Percentiles rank a stretch among this genome's conserved stretches.
These are phyloP conservation scores for Hypericum androsaemum DNA, from an alignment of 345 rosid genomes.

Conservation along the genomic window DNA sequence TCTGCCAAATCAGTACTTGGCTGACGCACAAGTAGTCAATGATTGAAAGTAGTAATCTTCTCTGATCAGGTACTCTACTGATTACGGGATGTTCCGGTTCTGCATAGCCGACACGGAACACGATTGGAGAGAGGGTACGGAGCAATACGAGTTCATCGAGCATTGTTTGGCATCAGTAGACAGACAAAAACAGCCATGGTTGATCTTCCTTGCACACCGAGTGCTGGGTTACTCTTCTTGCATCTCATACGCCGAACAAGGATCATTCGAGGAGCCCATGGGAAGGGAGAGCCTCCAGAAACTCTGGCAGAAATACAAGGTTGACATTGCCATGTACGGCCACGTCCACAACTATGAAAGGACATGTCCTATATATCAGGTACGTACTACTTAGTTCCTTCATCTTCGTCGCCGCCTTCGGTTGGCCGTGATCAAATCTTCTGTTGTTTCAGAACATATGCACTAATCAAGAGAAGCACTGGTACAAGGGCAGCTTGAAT, in stretches of 20 bases:
- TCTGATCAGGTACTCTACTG: constrained; percentile 44
- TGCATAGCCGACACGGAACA: constrained; percentile 68
- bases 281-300: constrained; percentile 58
- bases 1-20: no score
- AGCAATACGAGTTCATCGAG: constrained; percentile 61
- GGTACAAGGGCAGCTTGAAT: constrained; percentile 37
- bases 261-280: constrained; percentile 60
- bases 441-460: constrained; percentile 42
- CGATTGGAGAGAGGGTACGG: constrained; percentile 73
- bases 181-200: constrained; percentile 65
- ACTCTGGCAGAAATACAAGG: constrained; percentile 75
- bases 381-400: background rate
- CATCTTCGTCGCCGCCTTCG: no score
- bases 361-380: constrained; percentile 69
- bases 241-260: constrained; percentile 33
- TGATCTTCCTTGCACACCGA: constrained; percentile 59
- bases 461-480: constrained; percentile 35
- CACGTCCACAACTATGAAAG: constrained; percentile 74
- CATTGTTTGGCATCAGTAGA: constrained; percentile 59
- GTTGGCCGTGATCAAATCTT: background rate
- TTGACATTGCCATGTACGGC: constrained; percentile 61
- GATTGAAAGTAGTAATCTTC: background rate
- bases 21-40: background rate
- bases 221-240: constrained; percentile 62
- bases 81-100: constrained; percentile 73